phyloP scores from a whole-genome alignment of 768 basidiomycete species.

The Saitozyma sp. region DNA sequence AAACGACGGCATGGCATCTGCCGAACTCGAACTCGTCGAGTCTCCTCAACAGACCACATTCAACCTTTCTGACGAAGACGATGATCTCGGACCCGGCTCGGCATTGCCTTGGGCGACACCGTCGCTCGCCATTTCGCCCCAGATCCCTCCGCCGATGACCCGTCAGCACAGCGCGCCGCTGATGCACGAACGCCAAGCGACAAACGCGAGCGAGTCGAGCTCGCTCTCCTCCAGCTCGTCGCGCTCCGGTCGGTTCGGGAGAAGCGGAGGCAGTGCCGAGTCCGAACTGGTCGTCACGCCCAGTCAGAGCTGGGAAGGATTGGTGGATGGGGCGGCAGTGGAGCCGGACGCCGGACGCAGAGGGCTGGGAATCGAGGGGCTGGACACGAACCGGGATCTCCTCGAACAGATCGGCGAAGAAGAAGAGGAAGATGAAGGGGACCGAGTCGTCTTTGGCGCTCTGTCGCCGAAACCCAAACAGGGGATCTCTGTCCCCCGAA shows the following conservation, averaged over 20 bases:
- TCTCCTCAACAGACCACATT: slow-evolving; percentile 25
- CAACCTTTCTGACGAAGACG: slow-evolving; percentile 22
- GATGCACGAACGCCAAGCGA: slow-evolving; percentile 21
- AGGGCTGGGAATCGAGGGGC: slow-evolving; percentile 4
- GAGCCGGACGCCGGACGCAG: slow-evolving; percentile 3
- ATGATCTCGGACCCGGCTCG: slow-evolving; percentile 32
- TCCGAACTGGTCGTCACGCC: slow-evolving; percentile 47
- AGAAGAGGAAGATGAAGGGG: slow-evolving; percentile 38
- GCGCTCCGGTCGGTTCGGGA: slow-evolving; percentile 17
- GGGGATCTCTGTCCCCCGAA: not conserved
- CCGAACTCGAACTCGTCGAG: not conserved
- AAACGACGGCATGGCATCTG: not conserved
- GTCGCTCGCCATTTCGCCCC: slow-evolving; percentile 20
- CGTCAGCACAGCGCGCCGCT: not conserved
- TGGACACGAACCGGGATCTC: slow-evolving; percentile 13
- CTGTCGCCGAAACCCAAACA: not conserved
- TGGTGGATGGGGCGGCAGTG: slow-evolving; percentile 22
- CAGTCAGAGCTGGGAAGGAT: slow-evolving; percentile 37
- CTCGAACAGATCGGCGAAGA: slow-evolving; percentile 41
- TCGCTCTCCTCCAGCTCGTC: slow-evolving; percentile 21
- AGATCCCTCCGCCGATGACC: slow-evolving; percentile 7
- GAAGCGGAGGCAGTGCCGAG: slow-evolving; percentile 18
- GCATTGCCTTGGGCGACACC: slow-evolving; percentile 46
- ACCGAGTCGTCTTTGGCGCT: slow-evolving; percentile 33
- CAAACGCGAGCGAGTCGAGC: slow-evolving; percentile 20